Conservation (phyloP, 2,329 filamentous ascomycete species). For the Diplocarpon mali region DNA sequence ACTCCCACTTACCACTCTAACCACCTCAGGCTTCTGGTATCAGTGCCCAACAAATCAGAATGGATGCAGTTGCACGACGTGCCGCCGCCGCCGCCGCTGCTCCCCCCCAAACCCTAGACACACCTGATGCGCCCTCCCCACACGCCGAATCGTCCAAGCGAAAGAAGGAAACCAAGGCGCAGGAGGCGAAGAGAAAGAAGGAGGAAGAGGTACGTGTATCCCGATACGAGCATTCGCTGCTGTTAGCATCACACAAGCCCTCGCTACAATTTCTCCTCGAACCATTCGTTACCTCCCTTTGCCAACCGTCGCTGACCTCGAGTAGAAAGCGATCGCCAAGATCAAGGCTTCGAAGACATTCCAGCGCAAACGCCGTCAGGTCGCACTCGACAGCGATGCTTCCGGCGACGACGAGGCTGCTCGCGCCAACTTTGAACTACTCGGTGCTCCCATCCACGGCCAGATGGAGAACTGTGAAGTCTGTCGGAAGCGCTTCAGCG, state of each 20-base stretch:
- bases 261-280: too few species aligned
- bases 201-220: conserved; percentile 31
- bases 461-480: conserved; percentile 82
- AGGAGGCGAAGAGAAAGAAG: conserved; percentile 25
- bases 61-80: conserved; percentile 38
- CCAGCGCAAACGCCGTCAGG: conserved; percentile 34
- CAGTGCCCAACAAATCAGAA: conserved; percentile 44
- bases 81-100: conserved; percentile 28
- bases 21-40: conserved; percentile 57
- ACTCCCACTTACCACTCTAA: conserved; percentile 23
- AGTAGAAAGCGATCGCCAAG: conserved; percentile 43
- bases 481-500: conserved; percentile 82
- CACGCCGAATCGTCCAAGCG: conserved; percentile 21
- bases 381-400: conserved; percentile 29
- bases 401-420: conserved; percentile 40
- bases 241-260: too few species aligned
- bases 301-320: conserved; percentile 3
- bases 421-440: conserved; percentile 36
- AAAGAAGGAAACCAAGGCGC: conserved; percentile 22
- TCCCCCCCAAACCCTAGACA: conserved; percentile 5
- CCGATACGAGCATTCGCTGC: too few species aligned
- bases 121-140: conserved; percentile 14
- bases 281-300: background rate
- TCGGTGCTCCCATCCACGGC: conserved; percentile 37
- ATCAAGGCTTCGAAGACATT: conserved; percentile 50